Evolutionary conservation across 306 rosid species (phyloP), one percentile per base, ranked within the genome.

Genomic region (Hippophae tibetana): DNA sequence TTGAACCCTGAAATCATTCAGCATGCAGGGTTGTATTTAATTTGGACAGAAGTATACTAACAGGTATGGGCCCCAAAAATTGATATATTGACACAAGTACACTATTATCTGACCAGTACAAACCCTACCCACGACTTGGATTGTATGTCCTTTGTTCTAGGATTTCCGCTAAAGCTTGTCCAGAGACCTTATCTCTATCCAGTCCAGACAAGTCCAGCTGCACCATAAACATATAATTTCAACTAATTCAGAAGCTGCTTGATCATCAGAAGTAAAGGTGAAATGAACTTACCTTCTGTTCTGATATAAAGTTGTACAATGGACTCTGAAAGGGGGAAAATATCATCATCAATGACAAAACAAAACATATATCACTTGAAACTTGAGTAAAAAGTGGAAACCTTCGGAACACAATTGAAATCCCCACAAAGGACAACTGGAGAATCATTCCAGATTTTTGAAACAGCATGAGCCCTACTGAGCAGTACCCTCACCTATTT

Each of bases 391-490:
- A 61, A 68, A 65, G 64, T 48, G 61, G 57, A 56, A 68, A 92
- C 98, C 96, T 92, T 88, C 1, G 96, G 98, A 11, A 94, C 86
- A 73, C 95, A 92, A 73, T 92, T 92, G 69, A 83, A 92, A 85
- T 92, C 98, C 66, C 98, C 96, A 63, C 98, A 92, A 62, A 87
- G 69, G 71, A 87, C 86, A 64, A 92, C 59, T 40, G 96, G 98
- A 66, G 98, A 86, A 68, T 78, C 79, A 65, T 87, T 70, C 98
- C 98, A 87, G 56, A 69, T 58, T 75, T 83, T 69, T 70, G 96
- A 87, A 64, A 85, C 79, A 71, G 89, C 79, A 47, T 78, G 72
- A 71, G 90, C 98, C 79, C 79, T 83, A 13, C 71, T 82, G 61
- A 92, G 78, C 48, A 92, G 96, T 60, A 74, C 71, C 76, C 98